Evolutionary conservation across 768 basidiomycete species (phyloP).

Genomic region (Roridomyces roridus): DNA sequence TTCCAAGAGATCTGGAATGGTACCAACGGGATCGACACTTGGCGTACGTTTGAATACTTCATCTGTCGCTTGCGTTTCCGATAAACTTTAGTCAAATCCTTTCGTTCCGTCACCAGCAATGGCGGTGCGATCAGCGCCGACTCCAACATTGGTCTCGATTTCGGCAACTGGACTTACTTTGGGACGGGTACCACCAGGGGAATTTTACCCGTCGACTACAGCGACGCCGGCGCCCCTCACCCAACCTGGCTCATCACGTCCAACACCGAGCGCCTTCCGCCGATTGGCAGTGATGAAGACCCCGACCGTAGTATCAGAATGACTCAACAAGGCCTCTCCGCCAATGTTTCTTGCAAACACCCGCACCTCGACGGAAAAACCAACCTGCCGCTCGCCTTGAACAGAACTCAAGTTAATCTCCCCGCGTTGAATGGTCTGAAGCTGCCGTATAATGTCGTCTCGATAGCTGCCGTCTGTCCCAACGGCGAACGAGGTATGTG

Average conservation of each 20-base stretch:
- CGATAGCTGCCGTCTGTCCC: too few relatives aligned
- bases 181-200: not conserved
- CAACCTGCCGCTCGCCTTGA: not conserved
- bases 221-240: too few relatives aligned
- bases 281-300: not conserved
- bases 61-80: too few relatives aligned
- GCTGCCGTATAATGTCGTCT: too few relatives aligned
- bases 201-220: too few relatives aligned
- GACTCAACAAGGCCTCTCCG: slow-evolving; percentile 2
- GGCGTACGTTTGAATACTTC: too few relatives aligned
- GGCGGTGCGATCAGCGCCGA: not conserved
- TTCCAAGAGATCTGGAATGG: not conserved
- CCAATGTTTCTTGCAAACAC: not conserved
- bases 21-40: not conserved
- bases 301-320: not conserved
- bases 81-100: too few relatives aligned
- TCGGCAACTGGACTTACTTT: not conserved
- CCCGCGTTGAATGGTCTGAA: too few relatives aligned
- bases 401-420: too few relatives aligned
- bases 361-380: not conserved
- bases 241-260: not conserved
- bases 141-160: not conserved
- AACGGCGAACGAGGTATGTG: too few relatives aligned
- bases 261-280: not conserved
- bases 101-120: not conserved